Evolutionary conservation across 176 grass and related monocot species (phyloP).

Genomic region (Elymus sibiricus): DNA sequence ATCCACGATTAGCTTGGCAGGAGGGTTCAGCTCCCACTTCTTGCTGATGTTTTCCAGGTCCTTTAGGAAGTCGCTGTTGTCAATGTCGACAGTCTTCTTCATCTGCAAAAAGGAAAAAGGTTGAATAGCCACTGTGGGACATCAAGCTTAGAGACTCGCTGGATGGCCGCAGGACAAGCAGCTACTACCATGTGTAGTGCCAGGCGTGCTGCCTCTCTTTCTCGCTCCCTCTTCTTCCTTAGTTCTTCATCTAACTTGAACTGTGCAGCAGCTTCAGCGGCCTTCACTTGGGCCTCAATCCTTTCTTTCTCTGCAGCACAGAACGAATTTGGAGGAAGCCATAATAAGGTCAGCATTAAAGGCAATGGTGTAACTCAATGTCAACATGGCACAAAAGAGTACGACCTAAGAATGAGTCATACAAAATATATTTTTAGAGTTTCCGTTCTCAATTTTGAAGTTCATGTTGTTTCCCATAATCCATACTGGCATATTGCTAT

Average conservation of each 20-base stretch:
- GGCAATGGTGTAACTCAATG: not conserved
- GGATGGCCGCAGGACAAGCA: not conserved
- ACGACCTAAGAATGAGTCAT: not conserved
- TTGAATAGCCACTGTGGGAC: not conserved
- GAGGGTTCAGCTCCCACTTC: slow-evolving; percentile 29
- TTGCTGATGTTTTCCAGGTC: slow-evolving; percentile 57
- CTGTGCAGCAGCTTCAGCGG: slow-evolving; percentile 55
- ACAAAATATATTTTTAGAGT: not conserved
- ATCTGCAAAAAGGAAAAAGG: slow-evolving; percentile 45
- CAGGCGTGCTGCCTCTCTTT: slow-evolving; percentile 77
- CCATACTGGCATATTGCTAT: too few species aligned
- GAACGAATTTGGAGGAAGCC: not conserved
- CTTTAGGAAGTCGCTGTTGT: slow-evolving; percentile 65
- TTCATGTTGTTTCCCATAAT: not conserved
- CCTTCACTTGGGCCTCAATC: slow-evolving; percentile 79
- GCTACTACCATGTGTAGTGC: slow-evolving; percentile 60
- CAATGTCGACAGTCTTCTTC: slow-evolving; percentile 89
- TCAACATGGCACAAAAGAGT: not conserved
- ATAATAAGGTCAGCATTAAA: not conserved
- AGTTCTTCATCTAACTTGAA: slow-evolving; percentile 61
- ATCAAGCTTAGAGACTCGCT: slow-evolving; percentile 19
- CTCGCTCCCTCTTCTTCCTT: slow-evolving; percentile 55
- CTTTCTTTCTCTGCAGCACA: slow-evolving; percentile 60
- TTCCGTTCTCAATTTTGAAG: not conserved
- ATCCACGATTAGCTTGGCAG: slow-evolving; percentile 34